These are phyloP conservation scores for Brettanomyces naardenensis DNA, from an alignment of 805 yeast species.

Conservation along the genomic window DNA sequence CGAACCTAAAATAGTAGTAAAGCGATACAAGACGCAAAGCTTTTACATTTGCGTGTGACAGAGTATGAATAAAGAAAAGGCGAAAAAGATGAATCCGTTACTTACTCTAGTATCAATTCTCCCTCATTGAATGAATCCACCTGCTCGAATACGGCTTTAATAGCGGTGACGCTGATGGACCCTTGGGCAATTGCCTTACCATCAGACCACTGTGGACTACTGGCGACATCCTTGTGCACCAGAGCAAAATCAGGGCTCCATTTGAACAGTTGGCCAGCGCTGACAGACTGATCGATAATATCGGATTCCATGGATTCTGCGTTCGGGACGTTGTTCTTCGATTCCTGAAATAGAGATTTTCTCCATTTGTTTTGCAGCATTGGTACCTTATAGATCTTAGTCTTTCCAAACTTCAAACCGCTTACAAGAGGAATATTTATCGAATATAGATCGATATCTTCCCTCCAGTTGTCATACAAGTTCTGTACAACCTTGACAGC, in stretches of 20 bases:
- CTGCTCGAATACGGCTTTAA: slow-evolving; percentile 63
- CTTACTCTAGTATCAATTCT: slow-evolving; percentile 47
- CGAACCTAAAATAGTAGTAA: background rate
- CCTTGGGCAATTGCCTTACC: slow-evolving; percentile 63
- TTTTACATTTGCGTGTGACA: too few relatives aligned
- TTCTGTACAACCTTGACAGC: slow-evolving; percentile 57
- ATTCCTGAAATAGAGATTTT: slow-evolving; percentile 16
- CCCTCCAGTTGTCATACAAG: slow-evolving; percentile 51
- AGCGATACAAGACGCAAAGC: too few relatives aligned
- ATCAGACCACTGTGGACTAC: slow-evolving; percentile 45
- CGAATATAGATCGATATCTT: slow-evolving; percentile 60
- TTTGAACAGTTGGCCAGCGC: slow-evolving; percentile 41
- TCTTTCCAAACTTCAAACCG: slow-evolving; percentile 40
- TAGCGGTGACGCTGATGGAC: slow-evolving; percentile 56
- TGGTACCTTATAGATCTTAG: slow-evolving; percentile 69
- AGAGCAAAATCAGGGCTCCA: slow-evolving; percentile 82
- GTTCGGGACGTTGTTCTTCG: slow-evolving; percentile 8
- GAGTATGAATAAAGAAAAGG: too few relatives aligned
- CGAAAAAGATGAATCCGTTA: too few relatives aligned
- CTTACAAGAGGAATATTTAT: slow-evolving; percentile 74
- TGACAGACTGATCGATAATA: slow-evolving; percentile 39
- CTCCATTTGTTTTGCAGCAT: slow-evolving; percentile 77
- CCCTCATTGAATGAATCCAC: slow-evolving; percentile 42
- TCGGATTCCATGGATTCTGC: slow-evolving; percentile 24
- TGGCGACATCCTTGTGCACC: slow-evolving; percentile 47